Evolutionary conservation across 805 yeast species (phyloP).

Genomic region (Suhomyces sp.): DNA sequence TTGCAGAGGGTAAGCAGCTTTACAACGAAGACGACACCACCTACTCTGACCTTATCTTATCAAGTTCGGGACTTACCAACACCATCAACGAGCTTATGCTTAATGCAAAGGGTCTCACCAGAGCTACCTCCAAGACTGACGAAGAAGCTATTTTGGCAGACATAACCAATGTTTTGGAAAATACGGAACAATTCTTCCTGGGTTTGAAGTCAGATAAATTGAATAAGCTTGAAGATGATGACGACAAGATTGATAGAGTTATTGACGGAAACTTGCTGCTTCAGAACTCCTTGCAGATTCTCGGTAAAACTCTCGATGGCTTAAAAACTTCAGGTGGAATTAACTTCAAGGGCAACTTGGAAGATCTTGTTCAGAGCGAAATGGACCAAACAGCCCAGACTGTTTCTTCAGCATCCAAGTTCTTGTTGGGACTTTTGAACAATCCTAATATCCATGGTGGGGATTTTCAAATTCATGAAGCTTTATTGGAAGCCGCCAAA

Average conservation of each 20-base stretch:
- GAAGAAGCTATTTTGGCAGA: slow-evolving; percentile 49
- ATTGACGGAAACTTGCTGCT: slow-evolving; percentile 72
- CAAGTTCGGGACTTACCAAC: slow-evolving; percentile 61
- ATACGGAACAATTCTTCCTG: slow-evolving; percentile 60
- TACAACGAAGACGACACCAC: slow-evolving; percentile 46
- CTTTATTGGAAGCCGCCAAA: slow-evolving; percentile 72
- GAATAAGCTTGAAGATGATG: slow-evolving; percentile 50
- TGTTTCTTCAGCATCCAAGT: slow-evolving; percentile 62
- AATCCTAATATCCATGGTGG: slow-evolving; percentile 53
- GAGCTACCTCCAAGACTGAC: slow-evolving; percentile 51
- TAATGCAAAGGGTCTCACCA: slow-evolving; percentile 66
- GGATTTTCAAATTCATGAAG: slow-evolving; percentile 69
- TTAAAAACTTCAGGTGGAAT: slow-evolving; percentile 37
- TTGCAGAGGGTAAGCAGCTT: slow-evolving; percentile 68
- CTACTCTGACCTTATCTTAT: slow-evolving; percentile 58
- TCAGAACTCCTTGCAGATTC: slow-evolving; percentile 64
- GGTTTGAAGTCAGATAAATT: slow-evolving; percentile 55
- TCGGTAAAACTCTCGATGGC: slow-evolving; percentile 54
- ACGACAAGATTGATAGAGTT: slow-evolving; percentile 70
- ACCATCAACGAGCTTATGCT: slow-evolving; percentile 60
- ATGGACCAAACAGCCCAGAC: slow-evolving; percentile 70
- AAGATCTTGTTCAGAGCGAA: slow-evolving; percentile 70
- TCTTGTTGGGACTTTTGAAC: slow-evolving; percentile 51
- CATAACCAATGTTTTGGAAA: slow-evolving; percentile 54
- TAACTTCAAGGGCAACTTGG: slow-evolving; percentile 50